Evolutionary conservation across 2,329 filamentous ascomycete genomes (phyloP), one percentile per base, ranked within the genome.

Genomic region (Sporothrix variecibatus): DNA sequence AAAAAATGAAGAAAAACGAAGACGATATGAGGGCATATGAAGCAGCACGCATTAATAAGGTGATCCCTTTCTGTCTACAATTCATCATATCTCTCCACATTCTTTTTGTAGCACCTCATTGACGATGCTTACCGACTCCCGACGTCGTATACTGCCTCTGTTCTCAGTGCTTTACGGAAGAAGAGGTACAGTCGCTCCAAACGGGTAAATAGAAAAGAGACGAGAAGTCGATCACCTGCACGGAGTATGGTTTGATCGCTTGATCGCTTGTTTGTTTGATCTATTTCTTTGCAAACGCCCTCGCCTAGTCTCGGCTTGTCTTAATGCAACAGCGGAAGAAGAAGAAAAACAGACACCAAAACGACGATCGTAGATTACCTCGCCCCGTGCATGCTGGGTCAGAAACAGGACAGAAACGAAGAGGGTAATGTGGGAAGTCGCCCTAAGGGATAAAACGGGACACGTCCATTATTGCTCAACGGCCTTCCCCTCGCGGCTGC

Each of bases 401-500:
- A 26, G 60, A 26, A 62, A n/a, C 58, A 38, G 38, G n/a, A 38
- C 15, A 51, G n/a, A 67, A 20, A 65, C 8, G 12, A 46, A 43
- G 3, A 28, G 46, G 5, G 23, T 3, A 23, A 23, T 17, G 28
- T n/a, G 9, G 17, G 1, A 26, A 15, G 9, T 31, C 26, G 51
- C 17, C 8, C 40, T 20, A 38, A 34, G 15, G 9, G 15, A 9
- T 11, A 11, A 8, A 43, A 15, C 26, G 11, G n/a, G n/a, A 67
- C 38, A 46, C 12, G 12, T 28, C 15, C 38, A 17, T 15, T n/a
- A 46, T 20, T 26, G 12, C 4, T 15, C 8, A 67, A 28, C 38
- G 38, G 62, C 62, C 62, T 28, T 67, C 62, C 60, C 38, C 62
- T 67, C 38, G 62, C 38, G n/a, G 38, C 34, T 46, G 38, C 12